These are phyloP conservation scores for Fereydounia khargensis DNA, from an alignment of 1,284 basidiomycete species.

Conservation along the genomic window DNA sequence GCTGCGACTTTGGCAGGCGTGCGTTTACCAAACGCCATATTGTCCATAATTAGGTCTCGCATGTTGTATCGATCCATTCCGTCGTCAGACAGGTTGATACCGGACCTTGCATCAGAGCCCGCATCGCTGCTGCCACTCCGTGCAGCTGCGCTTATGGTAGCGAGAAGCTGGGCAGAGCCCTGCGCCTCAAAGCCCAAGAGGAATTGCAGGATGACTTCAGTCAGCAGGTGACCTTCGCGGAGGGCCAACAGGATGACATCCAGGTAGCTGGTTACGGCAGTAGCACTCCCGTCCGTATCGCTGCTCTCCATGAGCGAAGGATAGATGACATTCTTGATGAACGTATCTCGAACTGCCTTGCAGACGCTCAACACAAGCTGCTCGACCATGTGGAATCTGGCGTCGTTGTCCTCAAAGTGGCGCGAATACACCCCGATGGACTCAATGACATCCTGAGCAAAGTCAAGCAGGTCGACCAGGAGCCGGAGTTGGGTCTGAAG, in stretches of 20 bases:
- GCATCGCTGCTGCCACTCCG: neutral
- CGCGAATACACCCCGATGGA: slow-evolving; percentile 17
- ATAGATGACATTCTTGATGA: slow-evolving; percentile 88
- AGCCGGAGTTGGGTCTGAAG: slow-evolving; percentile 80
- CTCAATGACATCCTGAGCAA: slow-evolving; percentile 75
- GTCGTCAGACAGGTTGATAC: slow-evolving; percentile 11
- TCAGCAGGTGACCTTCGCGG: slow-evolving; percentile 35
- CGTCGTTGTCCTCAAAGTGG: slow-evolving; percentile 5
- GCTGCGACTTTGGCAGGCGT: slow-evolving; percentile 25
- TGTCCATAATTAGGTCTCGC: slow-evolving; percentile 43
- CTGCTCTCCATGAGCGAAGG: slow-evolving; percentile 92
- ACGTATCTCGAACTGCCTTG: slow-evolving; percentile 73
- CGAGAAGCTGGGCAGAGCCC: neutral
- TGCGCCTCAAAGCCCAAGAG: slow-evolving; percentile 8
- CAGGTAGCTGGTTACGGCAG: slow-evolving; percentile 95
- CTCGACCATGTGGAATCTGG: slow-evolving; percentile 9
- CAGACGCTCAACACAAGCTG: slow-evolving; percentile 28
- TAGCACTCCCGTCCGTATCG: slow-evolving; percentile 83
- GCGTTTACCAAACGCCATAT: slow-evolving; percentile 14
- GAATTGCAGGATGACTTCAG: slow-evolving; percentile 40
- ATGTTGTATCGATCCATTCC: slow-evolving; percentile 29
- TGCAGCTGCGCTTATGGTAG: too few relatives aligned
- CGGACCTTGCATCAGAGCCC: neutral
- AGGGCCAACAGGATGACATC: slow-evolving; percentile 61
- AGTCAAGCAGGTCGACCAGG: slow-evolving; percentile 84